Conservation (phyloP, 106 monocot genomes). For the Platanthera guangdongensis region DNA sequence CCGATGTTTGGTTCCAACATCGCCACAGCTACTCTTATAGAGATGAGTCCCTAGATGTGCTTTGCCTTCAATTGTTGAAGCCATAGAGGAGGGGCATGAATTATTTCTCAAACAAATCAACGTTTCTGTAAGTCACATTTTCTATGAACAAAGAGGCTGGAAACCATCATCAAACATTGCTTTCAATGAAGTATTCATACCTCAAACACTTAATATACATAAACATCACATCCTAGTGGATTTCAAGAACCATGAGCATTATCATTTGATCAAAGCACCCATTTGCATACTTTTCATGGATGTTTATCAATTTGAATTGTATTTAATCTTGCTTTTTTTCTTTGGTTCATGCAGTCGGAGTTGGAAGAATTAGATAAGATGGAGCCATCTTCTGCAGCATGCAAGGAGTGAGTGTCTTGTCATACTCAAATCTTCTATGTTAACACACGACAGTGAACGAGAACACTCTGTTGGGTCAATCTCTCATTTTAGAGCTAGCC, state of each 20-base stretch:
- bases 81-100: no score
- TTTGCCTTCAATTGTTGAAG: no score
- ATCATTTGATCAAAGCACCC: neutral
- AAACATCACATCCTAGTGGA: neutral
- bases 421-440: neutral
- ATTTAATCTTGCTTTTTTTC: neutral
- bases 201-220: neutral
- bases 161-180: neutral
- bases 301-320: neutral
- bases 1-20: no score
- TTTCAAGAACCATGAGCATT: neutral
- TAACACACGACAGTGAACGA: no score
- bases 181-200: neutral
- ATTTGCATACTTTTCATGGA: neutral
- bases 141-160: no score
- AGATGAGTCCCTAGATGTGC: no score
- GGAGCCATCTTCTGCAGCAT: conserved; percentile 13
- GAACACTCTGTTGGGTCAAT: no score
- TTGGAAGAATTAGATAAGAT: conserved; percentile 11
- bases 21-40: no score
- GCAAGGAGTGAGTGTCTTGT: conserved; percentile 8
- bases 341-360: conserved; percentile 2
- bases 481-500: no score
- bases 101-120: no score
- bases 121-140: no score